phyloP scores from a whole-genome alignment of 768 basidiomycete species.

The Asterophora parasitica region DNA sequence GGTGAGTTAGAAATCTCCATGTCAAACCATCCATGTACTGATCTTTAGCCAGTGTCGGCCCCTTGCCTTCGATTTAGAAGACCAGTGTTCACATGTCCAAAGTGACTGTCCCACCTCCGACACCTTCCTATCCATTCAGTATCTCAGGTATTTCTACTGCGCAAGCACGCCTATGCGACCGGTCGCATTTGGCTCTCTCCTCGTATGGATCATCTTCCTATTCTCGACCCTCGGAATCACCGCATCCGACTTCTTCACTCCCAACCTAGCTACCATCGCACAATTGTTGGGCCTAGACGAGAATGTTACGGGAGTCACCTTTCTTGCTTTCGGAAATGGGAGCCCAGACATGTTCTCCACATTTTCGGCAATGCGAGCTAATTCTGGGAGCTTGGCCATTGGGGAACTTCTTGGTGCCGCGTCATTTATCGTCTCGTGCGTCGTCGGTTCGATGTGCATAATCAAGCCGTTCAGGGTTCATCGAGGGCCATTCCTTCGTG shows the following conservation, averaged over 20 bases:
- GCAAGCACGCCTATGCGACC: slow-evolving; percentile 50
- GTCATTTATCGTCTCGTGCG: slow-evolving; percentile 92
- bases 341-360: slow-evolving; percentile 96
- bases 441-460: slow-evolving; percentile 97
- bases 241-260: slow-evolving; percentile 96
- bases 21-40: background rate
- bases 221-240: slow-evolving; percentile 95
- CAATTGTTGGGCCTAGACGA: slow-evolving; percentile 84
- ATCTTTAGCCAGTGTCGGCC: slow-evolving; percentile 55
- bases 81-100: slow-evolving; percentile 65
- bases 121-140: slow-evolving; percentile 68
- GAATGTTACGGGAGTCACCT: slow-evolving; percentile 93
- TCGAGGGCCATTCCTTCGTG: slow-evolving; percentile 78
- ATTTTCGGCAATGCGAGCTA: slow-evolving; percentile 83
- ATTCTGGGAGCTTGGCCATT: slow-evolving; percentile 86
- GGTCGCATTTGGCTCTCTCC: slow-evolving; percentile 53
- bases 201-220: slow-evolving; percentile 84
- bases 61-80: slow-evolving; percentile 40
- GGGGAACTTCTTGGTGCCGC: slow-evolving; percentile 96
- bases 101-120: slow-evolving; percentile 50
- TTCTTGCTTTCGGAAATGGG: slow-evolving; percentile 96
- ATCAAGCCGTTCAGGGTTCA: slow-evolving; percentile 91
- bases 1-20: slow-evolving; percentile 17
- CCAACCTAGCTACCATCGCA: slow-evolving; percentile 89
- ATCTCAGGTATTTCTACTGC: slow-evolving; percentile 71